Conservation (phyloP, 495 filamentous ascomycete species). For the Daldinia childiae region DNA sequence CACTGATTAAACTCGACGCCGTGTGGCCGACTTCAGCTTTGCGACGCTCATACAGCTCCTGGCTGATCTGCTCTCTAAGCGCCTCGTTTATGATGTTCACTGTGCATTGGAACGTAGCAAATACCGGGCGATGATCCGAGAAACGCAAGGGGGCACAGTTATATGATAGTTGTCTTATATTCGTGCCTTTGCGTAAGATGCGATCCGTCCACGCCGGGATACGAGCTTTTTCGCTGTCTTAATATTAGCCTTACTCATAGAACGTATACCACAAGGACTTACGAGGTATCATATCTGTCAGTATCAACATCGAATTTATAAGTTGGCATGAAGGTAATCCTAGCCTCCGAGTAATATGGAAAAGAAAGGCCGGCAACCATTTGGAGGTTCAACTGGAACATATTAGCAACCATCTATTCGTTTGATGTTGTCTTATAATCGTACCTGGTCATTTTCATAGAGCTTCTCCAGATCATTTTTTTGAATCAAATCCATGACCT, state of each 20-base stretch:
- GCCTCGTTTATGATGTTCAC: conserved; percentile 81
- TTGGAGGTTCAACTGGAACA: conserved; percentile 82
- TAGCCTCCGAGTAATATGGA: conserved; percentile 87
- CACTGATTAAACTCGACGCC: conserved; percentile 54
- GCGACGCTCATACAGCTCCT: conserved; percentile 74
- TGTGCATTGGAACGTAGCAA: conserved; percentile 82
- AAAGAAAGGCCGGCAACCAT: conserved; percentile 94
- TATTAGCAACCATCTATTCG: conserved; percentile 30
- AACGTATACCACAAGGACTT: conserved; percentile 46
- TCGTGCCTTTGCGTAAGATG: conserved; percentile 83
- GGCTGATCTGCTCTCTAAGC: conserved; percentile 73
- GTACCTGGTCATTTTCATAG: conserved; percentile 92
- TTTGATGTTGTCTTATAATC: conserved; percentile 7
- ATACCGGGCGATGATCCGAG: conserved; percentile 95
- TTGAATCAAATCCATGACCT: conserved; percentile 76
- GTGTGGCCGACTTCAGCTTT: conserved; percentile 65
- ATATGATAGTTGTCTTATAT: conserved; percentile 84
- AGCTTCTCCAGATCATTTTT: conserved; percentile 76
- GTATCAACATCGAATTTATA: conserved; percentile 93
- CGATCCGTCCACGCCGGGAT: conserved; percentile 99
- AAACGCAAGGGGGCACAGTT: conserved; percentile 79
- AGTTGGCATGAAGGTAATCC: conserved; percentile 86
- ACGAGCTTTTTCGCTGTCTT: conserved; percentile 80
- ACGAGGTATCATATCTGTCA: conserved; percentile 93
- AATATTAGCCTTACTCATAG: conserved; percentile 17